These are phyloP conservation scores for Mycena alexandri DNA, from an alignment of 768 basidiomycete genomes.

Conservation along the genomic window DNA sequence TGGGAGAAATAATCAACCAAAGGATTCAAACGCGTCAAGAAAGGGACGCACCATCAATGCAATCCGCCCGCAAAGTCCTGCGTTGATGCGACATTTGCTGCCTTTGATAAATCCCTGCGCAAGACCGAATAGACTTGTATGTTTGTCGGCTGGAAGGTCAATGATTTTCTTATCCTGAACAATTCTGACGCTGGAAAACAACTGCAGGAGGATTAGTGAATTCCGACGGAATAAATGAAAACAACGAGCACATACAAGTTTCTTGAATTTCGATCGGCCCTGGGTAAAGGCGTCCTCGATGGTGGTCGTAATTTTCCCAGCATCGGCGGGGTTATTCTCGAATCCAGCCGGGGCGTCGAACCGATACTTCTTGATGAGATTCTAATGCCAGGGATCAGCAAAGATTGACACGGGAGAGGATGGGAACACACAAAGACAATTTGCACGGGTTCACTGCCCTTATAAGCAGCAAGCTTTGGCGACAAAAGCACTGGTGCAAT, in stretches of 20 bases:
- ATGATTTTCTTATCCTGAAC: not conserved
- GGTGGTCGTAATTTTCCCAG: not conserved
- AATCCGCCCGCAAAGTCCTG: conserved; percentile 1
- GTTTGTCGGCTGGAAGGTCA: not conserved
- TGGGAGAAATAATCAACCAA: not conserved
- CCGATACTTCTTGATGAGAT: conserved; percentile 21
- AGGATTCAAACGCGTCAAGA: not conserved
- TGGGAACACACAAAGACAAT: conserved; percentile 38
- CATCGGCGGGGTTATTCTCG: no score
- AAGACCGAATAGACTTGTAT: no score
- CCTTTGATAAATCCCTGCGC: no score
- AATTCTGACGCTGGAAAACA: conserved; percentile 1
- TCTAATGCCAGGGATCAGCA: conserved; percentile 10
- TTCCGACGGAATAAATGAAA: not conserved
- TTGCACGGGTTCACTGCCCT: conserved; percentile 24
- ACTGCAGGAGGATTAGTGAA: not conserved
- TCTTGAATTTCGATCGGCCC: conserved; percentile 2
- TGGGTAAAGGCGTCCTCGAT: conserved; percentile 6
- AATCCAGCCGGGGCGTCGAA: no score
- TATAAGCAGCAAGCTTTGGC: no score
- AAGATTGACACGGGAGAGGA: not conserved
- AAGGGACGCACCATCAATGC: conserved; percentile 11
- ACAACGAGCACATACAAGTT: not conserved
- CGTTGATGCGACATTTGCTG: conserved; percentile 4
- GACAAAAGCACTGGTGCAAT: conserved; percentile 38